A percentile compares a stretch with the other conserved stretches of the same genome.
Conservation (phyloP, 2,329 filamentous ascomycete species). For the Zymoseptoria pseudotritici region DNA sequence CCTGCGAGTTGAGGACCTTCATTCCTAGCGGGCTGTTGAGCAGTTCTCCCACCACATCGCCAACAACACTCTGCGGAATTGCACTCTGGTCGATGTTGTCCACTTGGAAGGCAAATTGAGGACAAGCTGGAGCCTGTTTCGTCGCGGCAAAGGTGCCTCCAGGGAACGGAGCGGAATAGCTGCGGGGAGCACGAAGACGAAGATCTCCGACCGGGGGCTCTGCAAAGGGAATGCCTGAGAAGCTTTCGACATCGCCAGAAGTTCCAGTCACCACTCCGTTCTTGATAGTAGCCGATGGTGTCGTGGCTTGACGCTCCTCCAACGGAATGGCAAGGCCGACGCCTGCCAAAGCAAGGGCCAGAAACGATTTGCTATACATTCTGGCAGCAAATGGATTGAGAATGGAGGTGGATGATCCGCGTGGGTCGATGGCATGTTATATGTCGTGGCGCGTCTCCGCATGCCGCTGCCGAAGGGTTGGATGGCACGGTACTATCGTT, state of each 20-base stretch:
- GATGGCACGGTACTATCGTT: not conserved
- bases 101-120: slow-evolving; percentile 39
- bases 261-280: slow-evolving; percentile 49
- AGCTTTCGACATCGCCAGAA: slow-evolving; percentile 52
- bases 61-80: not conserved
- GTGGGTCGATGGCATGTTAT: not conserved
- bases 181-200: slow-evolving; percentile 61
- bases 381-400: not conserved
- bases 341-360: not conserved
- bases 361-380: not conserved
- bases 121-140: slow-evolving; percentile 2
- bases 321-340: slow-evolving; percentile 6
- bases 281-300: slow-evolving; percentile 34
- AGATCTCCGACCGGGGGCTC: slow-evolving; percentile 59
- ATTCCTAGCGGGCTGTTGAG: slow-evolving; percentile 36
- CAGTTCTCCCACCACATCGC: slow-evolving; percentile 32
- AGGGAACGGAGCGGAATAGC: slow-evolving; percentile 45
- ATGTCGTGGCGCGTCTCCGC: not conserved
- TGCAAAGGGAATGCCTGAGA: slow-evolving; percentile 69
- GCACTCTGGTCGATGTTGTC: not conserved
- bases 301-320: slow-evolving; percentile 12
- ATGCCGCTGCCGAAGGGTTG: not conserved
- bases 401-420: not conserved
- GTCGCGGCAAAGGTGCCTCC: slow-evolving; percentile 32
- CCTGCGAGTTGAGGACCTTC: slow-evolving; percentile 21